Base-by-base conservation (phyloP, 2,329 filamentous ascomycete genomes). In the Diaporthe nobilis region DNA sequence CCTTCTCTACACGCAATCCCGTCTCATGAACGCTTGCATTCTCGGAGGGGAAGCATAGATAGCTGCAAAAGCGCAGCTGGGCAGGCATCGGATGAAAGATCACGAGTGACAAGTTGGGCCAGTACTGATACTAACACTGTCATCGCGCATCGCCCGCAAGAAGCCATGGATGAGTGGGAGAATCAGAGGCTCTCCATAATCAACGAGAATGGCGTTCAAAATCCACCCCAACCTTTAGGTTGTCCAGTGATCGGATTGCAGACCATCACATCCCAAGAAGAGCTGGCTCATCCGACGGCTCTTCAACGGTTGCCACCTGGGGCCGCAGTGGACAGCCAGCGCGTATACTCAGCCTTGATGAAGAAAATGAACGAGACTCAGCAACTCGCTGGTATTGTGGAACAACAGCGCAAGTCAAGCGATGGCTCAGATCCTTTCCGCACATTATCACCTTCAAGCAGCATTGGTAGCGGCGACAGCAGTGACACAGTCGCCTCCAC, bases 21-120 rank as follows among this genome's bases (percentile, higher is more conserved):
- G 4, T 87, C 86, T 0, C 84, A 82, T 49, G 86, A 89, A 63
- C 84, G 87, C 73, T 81, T 90, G 60, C 85, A 83, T 70, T 91
- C 90, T 10, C 87, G 88, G 49, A 85, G 88, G 78, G 90, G 89
- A 1, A 92, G 91, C 77, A 78, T 91, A 7, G 88, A 88, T 76
- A 91, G 87, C 76, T 78, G 88, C 3, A 79, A 78, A 31, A 87
- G 84, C 72, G 85, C 86, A 44, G 17, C 10, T 8, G 82, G 82
- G 55, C 83, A 83, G 70, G 80, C 79, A 1, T 85, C 83, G 20
- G 88, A 90, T 53, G 88, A 91, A 28, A 90, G 86, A 78, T 93
- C 92, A n/a, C 85, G 93, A 31, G 90, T 94, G 70, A 94, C 93
- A 2, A 95, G 93, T 81, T 95, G 93, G 93, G 90, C 89, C 6